A percentile compares a stretch with the other conserved stretches of the same genome.
Conservation (phyloP, 305 asterid genomes). For the Fraxinus platypoda region DNA sequence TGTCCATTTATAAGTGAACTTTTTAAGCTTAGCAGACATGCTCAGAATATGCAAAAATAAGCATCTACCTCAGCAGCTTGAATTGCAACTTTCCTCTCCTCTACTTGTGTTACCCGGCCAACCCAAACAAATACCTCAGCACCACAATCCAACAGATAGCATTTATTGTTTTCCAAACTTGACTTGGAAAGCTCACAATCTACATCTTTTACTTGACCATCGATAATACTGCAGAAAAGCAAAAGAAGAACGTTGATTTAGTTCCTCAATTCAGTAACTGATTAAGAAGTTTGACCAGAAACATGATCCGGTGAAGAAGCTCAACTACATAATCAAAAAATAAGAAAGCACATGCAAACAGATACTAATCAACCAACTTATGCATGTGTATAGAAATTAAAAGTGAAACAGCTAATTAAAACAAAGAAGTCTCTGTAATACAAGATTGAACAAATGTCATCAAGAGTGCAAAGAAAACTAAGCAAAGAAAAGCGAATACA, state of each 20-base stretch:
- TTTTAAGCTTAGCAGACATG: neutral
- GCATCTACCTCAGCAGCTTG: slow-evolving; percentile 78
- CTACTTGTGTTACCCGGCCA: slow-evolving; percentile 96
- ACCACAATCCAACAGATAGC: slow-evolving; percentile 93
- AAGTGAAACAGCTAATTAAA: neutral
- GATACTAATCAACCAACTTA: neutral
- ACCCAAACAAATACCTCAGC: slow-evolving; percentile 95
- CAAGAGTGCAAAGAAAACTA: neutral
- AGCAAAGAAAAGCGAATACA: neutral
- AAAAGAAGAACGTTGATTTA: slow-evolving; percentile 14
- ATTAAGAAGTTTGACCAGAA: slow-evolving; percentile 13
- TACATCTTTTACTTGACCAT: slow-evolving; percentile 61
- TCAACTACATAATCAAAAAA: slow-evolving; percentile 4
- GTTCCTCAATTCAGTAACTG: slow-evolving; percentile 19
- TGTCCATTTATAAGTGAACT: neutral
- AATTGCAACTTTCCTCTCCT: slow-evolving; percentile 86
- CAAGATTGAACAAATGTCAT: neutral
- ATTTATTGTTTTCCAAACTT: slow-evolving; percentile 75
- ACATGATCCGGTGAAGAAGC: neutral
- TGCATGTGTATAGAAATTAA: neutral
- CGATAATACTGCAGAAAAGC: slow-evolving; percentile 57
- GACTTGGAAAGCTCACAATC: slow-evolving; percentile 89
- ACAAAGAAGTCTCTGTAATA: neutral
- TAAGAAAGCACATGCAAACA: slow-evolving; percentile 1
- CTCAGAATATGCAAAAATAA: slow-evolving; percentile 17